Base-by-base conservation (phyloP, 1,284 basidiomycete species). In the Naganishia sp. region DNA sequence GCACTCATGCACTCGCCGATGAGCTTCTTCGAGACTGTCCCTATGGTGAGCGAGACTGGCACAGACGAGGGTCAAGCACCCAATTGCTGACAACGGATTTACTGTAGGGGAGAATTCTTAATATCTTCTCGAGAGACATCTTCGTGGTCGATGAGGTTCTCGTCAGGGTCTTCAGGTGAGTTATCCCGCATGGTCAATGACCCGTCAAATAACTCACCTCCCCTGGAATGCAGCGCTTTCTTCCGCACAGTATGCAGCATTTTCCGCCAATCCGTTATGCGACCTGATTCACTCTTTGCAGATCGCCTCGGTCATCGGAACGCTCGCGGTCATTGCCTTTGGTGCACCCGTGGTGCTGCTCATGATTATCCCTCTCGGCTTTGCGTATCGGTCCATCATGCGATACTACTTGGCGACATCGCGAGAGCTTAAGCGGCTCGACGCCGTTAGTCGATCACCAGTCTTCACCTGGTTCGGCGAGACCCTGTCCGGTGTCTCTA, bases 351-450 rank as follows among this genome's bases (percentile, higher is more conserved):
- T 85, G 5, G 95, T 96, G 78, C 76, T 96, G 35, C 67, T 95
- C 55, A 86, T 87, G 0, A 82, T 94, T 41, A 77, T 90, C 23
- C 90, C 90, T 0, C 77, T 94, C 18, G 84, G 84, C 3, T 88
- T 85, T 83, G 85, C 93, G 75, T 93, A 94, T 77, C 75, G 85
- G 11, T 80, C 83, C 53, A 87, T 93, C 47, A 93, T 92, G 84
- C 84, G 82, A 87, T 94, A 94, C 80, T 97, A 96, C 77, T 85
- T 97, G 18, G 83, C 91, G 1, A 94, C 94, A 0, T 93, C 90
- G 13, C 87, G 93, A 58, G 93, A 95, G 77, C 84, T 96, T 53
- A 95, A 96, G 78, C 88, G 94, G 25, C 84, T 97, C 10, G 94
- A 96, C 73, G 89, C 94, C 5, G 88, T 91, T 32, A 90, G 90